Evolutionary conservation across 2,329 filamentous ascomycete species (phyloP).

Genomic region (Sporothrix brunneoviolacea): DNA sequence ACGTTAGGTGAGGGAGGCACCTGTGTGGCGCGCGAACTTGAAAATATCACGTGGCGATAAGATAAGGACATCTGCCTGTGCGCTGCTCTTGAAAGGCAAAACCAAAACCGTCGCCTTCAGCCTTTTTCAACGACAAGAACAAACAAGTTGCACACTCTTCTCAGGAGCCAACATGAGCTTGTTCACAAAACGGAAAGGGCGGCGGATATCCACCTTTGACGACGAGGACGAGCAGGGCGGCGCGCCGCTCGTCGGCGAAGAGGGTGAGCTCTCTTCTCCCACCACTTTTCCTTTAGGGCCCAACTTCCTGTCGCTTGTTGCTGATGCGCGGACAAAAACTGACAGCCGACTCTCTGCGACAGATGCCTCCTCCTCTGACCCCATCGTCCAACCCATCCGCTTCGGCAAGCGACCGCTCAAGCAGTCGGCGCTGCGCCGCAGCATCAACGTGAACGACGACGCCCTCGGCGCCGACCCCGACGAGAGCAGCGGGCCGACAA

Average conservation of each 20-base stretch:
- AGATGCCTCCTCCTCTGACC: constrained; percentile 27
- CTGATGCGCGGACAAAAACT: constrained; percentile 17
- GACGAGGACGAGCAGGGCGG: constrained; percentile 48
- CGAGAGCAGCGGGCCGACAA: neutral
- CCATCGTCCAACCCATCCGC: constrained; percentile 36
- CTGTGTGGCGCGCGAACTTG: too few species aligned
- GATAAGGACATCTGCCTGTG: too few species aligned
- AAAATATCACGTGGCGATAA: constrained; percentile 49
- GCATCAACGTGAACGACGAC: constrained; percentile 35
- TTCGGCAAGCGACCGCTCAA: constrained; percentile 46
- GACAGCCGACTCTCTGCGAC: neutral
- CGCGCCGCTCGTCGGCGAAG: constrained; percentile 16
- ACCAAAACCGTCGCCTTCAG: too few species aligned
- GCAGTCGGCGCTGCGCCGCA: constrained; percentile 53
- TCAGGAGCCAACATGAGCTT: constrained; percentile 50
- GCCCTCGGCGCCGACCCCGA: neutral
- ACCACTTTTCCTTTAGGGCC: constrained; percentile 11
- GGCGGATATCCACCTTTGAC: constrained; percentile 66
- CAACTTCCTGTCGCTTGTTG: constrained; percentile 21
- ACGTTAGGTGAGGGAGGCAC: neutral
- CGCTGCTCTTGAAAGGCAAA: too few species aligned
- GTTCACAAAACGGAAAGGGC: constrained; percentile 62
- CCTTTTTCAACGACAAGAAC: neutral
- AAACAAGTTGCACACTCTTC: neutral
- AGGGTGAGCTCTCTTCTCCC: constrained; percentile 29